Evolutionary conservation across 257 asterid genomes (phyloP).

Genomic region (Galeopsis tetrahit): DNA sequence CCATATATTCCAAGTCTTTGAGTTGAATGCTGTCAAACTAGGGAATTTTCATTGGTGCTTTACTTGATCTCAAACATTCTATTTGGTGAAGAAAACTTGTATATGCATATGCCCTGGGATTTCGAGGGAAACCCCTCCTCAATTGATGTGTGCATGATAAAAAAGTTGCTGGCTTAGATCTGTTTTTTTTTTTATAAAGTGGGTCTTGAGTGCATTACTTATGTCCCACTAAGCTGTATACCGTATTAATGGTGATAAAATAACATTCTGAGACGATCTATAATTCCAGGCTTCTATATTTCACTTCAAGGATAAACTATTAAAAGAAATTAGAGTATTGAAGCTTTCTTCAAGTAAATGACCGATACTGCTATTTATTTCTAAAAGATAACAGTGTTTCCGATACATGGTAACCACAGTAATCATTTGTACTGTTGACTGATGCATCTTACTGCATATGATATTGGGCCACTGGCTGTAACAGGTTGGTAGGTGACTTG

Average conservation of each 20-base stretch:
- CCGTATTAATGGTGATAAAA: constrained; percentile 16
- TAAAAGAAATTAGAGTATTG: not conserved
- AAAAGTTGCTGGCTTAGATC: not conserved
- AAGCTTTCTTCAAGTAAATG: constrained; percentile 18
- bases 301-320: too few species aligned
- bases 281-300: not conserved
- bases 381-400: not conserved
- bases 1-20: constrained; percentile 16
- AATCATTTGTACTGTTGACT: not conserved
- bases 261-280: constrained; percentile 15
- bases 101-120: not conserved
- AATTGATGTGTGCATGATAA: constrained; percentile 5
- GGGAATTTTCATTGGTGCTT: constrained; percentile 23
- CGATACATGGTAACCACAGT: not conserved
- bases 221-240: constrained; percentile 7
- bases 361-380: not conserved
- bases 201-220: constrained; percentile 13
- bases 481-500: not conserved
- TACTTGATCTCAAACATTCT: constrained; percentile 9
- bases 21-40: constrained; percentile 24
- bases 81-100: not conserved
- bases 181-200: constrained; percentile 22
- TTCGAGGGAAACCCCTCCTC: too few species aligned
- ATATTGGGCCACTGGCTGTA: constrained; percentile 6
- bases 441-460: constrained; percentile 19